A percentile compares a stretch with the other conserved stretches of the same genome.
Conservation (phyloP, 441 rosid species). For the Populus hybrid region DNA sequence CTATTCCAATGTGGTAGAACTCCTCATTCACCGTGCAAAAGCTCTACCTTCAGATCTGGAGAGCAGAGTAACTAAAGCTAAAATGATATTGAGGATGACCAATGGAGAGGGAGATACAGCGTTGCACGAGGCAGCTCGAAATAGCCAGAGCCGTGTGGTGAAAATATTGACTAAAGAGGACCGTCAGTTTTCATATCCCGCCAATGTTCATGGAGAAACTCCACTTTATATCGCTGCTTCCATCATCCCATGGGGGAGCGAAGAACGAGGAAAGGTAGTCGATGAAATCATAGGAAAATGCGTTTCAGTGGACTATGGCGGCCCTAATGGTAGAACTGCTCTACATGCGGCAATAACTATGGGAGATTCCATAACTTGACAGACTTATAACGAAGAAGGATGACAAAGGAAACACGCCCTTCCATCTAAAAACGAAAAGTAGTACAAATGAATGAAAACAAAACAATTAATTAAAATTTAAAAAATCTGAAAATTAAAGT, state of each 20-base stretch:
- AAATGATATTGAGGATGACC: background rate
- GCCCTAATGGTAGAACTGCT: background rate
- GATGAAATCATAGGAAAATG: background rate
- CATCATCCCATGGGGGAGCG: accelerated
- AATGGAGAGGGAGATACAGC: background rate
- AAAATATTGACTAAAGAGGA: background rate
- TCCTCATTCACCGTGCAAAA: background rate
- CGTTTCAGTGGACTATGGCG: background rate
- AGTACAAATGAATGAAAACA: too few species aligned
- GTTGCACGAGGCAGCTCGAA: background rate
- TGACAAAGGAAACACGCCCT: too few species aligned
- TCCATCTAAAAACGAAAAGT: too few species aligned
- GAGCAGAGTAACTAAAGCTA: background rate
- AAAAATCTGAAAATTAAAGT: too few species aligned
- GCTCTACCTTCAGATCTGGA: background rate
- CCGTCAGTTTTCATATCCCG: background rate
- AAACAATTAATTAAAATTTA: too few species aligned
- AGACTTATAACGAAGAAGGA: too few species aligned
- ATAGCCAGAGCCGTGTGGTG: background rate
- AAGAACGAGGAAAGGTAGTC: too few species aligned
- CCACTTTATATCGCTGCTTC: constrained; percentile 11
- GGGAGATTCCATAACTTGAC: too few species aligned
- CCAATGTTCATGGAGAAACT: background rate
- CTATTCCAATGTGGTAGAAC: too few species aligned
- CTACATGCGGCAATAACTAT: background rate